Evolutionary conservation across 2,329 filamentous ascomycete genomes (phyloP).

Genomic region (Pseudomassariella vexata): DNA sequence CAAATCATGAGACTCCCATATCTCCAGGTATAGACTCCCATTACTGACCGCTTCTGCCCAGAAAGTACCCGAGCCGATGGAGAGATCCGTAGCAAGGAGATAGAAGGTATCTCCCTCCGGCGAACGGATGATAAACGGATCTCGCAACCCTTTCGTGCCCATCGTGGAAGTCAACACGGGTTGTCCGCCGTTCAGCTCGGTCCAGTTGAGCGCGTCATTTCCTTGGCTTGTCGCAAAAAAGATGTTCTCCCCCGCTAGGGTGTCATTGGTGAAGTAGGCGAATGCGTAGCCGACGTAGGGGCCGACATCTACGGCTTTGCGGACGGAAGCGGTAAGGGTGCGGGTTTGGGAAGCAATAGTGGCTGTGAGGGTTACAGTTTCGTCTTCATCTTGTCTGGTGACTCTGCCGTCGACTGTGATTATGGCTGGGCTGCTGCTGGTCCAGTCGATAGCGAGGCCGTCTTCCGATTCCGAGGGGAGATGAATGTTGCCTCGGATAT

Average conservation of each 20-base stretch:
- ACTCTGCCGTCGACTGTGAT: no score
- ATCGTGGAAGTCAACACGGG: conserved; percentile 37
- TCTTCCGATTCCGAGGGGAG: no score
- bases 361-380: no score
- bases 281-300: conserved; percentile 43
- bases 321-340: no score
- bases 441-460: no score
- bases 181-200: conserved; percentile 40
- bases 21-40: conserved; percentile 44
- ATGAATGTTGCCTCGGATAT: no score
- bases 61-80: conserved; percentile 47
- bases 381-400: no score
- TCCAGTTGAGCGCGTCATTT: conserved; percentile 46
- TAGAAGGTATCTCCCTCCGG: conserved; percentile 45
- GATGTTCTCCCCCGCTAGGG: conserved; percentile 42
- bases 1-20: conserved; percentile 47
- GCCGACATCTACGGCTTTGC: no score
- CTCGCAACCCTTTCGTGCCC: conserved; percentile 44
- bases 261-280: conserved; percentile 43
- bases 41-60: conserved; percentile 41
- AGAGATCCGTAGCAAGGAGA: conserved; percentile 46
- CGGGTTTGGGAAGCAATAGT: no score
- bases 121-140: conserved; percentile 48
- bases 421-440: no score
- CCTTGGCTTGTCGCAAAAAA: conserved; percentile 45